These are phyloP conservation scores for Coniferiporia weirii DNA, from an alignment of 1,284 basidiomycete genomes.

Conservation along the genomic window DNA sequence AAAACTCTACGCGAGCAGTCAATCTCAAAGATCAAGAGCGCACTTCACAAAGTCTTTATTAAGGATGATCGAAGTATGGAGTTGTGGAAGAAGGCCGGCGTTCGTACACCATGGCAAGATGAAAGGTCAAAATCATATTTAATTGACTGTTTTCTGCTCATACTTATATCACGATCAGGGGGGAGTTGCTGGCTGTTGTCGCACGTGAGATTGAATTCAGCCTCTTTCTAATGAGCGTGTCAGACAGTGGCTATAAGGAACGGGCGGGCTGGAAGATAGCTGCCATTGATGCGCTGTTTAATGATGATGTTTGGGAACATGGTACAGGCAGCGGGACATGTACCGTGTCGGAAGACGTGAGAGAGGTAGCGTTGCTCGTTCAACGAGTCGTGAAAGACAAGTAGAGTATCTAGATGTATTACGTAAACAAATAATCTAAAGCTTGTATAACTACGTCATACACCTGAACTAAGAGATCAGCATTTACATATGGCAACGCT, in stretches of 20 bases:
- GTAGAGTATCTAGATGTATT: neutral
- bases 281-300: slow-evolving; percentile 29
- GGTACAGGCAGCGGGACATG: slow-evolving; percentile 26
- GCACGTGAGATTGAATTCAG: slow-evolving; percentile 43
- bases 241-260: slow-evolving; percentile 38
- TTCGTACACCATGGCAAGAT: slow-evolving; percentile 18
- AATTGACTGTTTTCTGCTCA: neutral
- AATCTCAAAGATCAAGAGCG: slow-evolving; percentile 29
- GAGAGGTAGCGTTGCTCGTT: slow-evolving; percentile 34
- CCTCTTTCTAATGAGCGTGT: slow-evolving; percentile 40
- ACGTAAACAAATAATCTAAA: neutral
- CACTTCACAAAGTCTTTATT: slow-evolving; percentile 32
- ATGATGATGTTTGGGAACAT: slow-evolving; percentile 26
- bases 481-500: too few species aligned
- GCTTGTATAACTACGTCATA: neutral
- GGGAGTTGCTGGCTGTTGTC: slow-evolving; percentile 29
- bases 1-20: slow-evolving; percentile 27
- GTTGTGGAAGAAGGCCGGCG: slow-evolving; percentile 23
- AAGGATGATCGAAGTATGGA: slow-evolving; percentile 20
- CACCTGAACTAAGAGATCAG: neutral
- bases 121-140: slow-evolving; percentile 22
- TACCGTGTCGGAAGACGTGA: slow-evolving; percentile 29
- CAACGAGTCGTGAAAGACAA: slow-evolving; percentile 21
- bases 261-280: slow-evolving; percentile 29
- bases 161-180: slow-evolving; percentile 24